These are phyloP conservation scores for Ophiostoma angusticollis DNA, from an alignment of 2,329 filamentous ascomycete species.

Conservation along the genomic window DNA sequence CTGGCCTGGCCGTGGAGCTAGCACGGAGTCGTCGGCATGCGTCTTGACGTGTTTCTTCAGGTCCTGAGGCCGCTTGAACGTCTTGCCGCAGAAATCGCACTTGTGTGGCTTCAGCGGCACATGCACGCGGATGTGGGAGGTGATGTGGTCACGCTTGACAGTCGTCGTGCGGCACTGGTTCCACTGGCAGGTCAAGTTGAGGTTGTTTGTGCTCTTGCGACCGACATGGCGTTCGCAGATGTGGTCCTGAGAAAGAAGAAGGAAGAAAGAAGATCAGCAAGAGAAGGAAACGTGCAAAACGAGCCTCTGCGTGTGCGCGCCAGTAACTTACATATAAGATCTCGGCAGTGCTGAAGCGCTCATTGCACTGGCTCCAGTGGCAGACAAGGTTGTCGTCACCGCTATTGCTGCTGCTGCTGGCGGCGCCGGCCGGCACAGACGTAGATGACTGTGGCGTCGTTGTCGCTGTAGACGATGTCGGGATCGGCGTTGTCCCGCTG, in stretches of 20 bases:
- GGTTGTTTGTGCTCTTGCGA: slow-evolving; percentile 97
- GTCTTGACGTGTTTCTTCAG: slow-evolving; percentile 99
- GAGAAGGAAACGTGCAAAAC: not conserved
- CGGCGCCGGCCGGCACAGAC: slow-evolving; percentile 1
- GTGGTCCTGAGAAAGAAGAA: slow-evolving; percentile 58
- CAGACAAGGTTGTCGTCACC: slow-evolving; percentile 44
- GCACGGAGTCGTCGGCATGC: slow-evolving; percentile 86
- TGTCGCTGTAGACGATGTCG: slow-evolving; percentile 31
- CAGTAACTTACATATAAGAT: slow-evolving; percentile 48
- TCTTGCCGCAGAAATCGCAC: slow-evolving; percentile 96
- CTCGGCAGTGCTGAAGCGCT: slow-evolving; percentile 46
- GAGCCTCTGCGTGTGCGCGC: no score
- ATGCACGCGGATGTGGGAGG: slow-evolving; percentile 95
- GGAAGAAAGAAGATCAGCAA: not conserved
- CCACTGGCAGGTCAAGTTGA: slow-evolving; percentile 96
- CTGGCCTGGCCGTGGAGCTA: slow-evolving; percentile 36
- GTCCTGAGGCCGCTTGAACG: slow-evolving; percentile 97
- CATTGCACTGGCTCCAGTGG: slow-evolving; percentile 46
- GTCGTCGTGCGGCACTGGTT: slow-evolving; percentile 91
- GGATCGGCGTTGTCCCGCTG: slow-evolving; percentile 40
- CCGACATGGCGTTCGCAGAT: slow-evolving; percentile 97
- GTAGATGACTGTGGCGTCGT: slow-evolving; percentile 21
- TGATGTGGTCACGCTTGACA: slow-evolving; percentile 98
- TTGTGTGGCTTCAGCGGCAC: slow-evolving; percentile 99
- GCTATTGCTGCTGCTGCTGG: slow-evolving; percentile 6